phyloP scores from a whole-genome alignment of 2,329 filamentous ascomycete genomes.

The Aureobasidium sp. region DNA sequence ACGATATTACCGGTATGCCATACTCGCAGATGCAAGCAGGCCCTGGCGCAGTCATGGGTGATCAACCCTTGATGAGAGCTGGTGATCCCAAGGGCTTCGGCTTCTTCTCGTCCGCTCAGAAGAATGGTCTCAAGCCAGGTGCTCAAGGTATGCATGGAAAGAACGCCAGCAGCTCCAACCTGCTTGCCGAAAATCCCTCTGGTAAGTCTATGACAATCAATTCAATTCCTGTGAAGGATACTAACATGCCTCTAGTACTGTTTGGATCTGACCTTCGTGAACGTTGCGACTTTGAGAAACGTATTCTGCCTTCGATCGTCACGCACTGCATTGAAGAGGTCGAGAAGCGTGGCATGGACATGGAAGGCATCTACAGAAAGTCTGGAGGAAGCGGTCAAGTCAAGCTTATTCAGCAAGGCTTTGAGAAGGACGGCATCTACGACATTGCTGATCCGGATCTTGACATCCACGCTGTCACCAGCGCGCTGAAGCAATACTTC shows the following conservation, averaged over 20 bases:
- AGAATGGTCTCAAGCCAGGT: slow-evolving; percentile 24
- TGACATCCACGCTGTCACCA: slow-evolving; percentile 94
- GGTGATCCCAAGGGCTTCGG: slow-evolving; percentile 21
- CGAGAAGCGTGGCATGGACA: slow-evolving; percentile 89
- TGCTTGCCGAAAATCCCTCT: slow-evolving; percentile 26
- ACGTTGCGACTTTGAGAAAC: slow-evolving; percentile 78
- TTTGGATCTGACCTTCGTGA: slow-evolving; percentile 87
- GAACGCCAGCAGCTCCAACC: slow-evolving; percentile 36
- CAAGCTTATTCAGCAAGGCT: slow-evolving; percentile 82
- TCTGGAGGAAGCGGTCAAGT: slow-evolving; percentile 88
- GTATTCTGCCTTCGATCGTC: slow-evolving; percentile 82
- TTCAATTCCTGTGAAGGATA: not conserved
- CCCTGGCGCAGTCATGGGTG: slow-evolving; percentile 16
- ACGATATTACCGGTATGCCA: slow-evolving; percentile 23
- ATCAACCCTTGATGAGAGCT: slow-evolving; percentile 2
- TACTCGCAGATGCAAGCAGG: slow-evolving; percentile 22
- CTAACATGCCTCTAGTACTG: slow-evolving; percentile 38
- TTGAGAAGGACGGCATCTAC: slow-evolving; percentile 70
- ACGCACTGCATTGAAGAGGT: slow-evolving; percentile 95
- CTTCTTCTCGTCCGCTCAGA: slow-evolving; percentile 25
- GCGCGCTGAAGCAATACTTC: slow-evolving; percentile 95
- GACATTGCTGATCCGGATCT: slow-evolving; percentile 90
- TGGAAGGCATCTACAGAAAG: slow-evolving; percentile 97
- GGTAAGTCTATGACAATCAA: slow-evolving; percentile 17
- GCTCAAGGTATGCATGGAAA: slow-evolving; percentile 23